Evolutionary conservation across 176 grass and related monocot genomes (phyloP), one percentile per base, ranked within the genome.

Genomic region (Ensete ventricosum): DNA sequence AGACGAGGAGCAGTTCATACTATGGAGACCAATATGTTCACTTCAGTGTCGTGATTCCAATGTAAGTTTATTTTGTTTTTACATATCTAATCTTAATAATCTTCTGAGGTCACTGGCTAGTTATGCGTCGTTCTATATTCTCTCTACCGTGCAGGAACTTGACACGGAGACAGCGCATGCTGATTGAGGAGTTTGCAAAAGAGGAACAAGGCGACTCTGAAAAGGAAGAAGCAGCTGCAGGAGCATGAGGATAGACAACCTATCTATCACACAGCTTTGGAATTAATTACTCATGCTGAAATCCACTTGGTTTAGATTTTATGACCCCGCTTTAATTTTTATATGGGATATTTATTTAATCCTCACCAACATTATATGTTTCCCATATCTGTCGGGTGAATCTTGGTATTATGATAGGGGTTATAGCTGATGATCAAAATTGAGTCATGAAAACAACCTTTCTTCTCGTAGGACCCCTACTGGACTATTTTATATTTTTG

Each of bases 11-110:
- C 69, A 85, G 88, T 2, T 79, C 88, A 0, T 80, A 66, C 17
- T 91, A 85, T 74, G 95, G 95, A 10, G 82, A 98, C 76, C 88
- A 98, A 50, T 98, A 87, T 64, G 88, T 98, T 72, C 86, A 91
- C 85, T 98, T 94, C 69, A 89, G 79, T 87, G 84, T 98, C 67
- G 85, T 82, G n/a, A 89, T 98, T 76, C 90, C 95, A 62, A 64
- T 54, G 95, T 98, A 94, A 89, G 95, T 82, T 76, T 13, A 13
- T 57, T 51, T 3, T 16, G 52, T 16, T 11, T 74, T 1, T 55
- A 6, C 2, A 55, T 25, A 20, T 74, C 2, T n/a, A 66, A 59
- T 12, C 1, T 67, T 22, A 43, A 24, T 2, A 14, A 17, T 64
- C 13, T 71, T 55, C 60, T 11, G 19, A 53, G 69, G 14, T 1